phyloP scores from a whole-genome alignment of 148 eudicot genomes.

The Persicaria maculosa region DNA sequence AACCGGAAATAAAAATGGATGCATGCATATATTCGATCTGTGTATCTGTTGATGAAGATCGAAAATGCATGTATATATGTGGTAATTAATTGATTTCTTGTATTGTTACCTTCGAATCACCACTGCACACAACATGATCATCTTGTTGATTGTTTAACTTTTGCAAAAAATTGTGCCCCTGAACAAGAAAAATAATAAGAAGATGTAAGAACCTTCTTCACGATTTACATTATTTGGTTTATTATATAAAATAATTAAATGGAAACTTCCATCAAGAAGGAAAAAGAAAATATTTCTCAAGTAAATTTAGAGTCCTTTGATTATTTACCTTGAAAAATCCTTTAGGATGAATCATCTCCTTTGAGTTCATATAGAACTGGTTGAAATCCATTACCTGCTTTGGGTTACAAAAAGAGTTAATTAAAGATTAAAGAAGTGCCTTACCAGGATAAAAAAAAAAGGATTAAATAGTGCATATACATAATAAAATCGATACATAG shows the following conservation, averaged over 20 bases:
- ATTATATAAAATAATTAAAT: too few species aligned
- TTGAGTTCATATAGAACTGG: neutral
- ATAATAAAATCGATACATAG: too few species aligned
- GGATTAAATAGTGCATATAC: too few species aligned
- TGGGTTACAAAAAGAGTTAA: too few species aligned
- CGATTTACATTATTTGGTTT: neutral
- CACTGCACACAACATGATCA: neutral
- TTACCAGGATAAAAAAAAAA: too few species aligned
- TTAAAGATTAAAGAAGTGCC: too few species aligned
- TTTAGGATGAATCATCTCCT: neutral
- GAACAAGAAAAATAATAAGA: neutral
- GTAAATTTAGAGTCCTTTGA: neutral
- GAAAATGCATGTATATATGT: neutral
- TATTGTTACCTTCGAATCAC: neutral
- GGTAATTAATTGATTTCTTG: neutral
- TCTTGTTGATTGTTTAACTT: neutral
- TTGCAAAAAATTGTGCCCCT: conserved; percentile 1
- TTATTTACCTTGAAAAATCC: neutral
- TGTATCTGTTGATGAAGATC: too few species aligned
- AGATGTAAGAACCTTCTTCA: neutral
- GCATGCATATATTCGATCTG: neutral
- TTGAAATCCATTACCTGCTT: neutral
- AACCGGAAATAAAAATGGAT: neutral
- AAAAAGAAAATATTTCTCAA: neutral
- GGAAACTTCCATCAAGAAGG: too few species aligned